Conservation (phyloP, 2,329 filamentous ascomycete genomes). For the Ceratocystis colombiana region DNA sequence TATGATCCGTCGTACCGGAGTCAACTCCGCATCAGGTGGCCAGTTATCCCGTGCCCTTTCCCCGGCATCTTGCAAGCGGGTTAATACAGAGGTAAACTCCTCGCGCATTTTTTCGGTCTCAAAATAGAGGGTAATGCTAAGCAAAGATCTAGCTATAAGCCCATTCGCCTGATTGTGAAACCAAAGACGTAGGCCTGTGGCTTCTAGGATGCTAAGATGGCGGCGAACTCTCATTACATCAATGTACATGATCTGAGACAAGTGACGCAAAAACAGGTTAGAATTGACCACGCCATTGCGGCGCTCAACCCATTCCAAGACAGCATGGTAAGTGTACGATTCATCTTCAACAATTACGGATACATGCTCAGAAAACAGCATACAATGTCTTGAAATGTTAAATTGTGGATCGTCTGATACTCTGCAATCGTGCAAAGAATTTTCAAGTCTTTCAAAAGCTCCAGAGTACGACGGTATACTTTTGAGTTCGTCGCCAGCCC, state of each 20-base stretch:
- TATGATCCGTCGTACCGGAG: background rate
- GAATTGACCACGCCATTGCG: background rate
- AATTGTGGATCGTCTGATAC: slow-evolving; percentile 19
- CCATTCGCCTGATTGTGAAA: slow-evolving; percentile 11
- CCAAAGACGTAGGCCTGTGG: background rate
- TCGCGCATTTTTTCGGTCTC: background rate
- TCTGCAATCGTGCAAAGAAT: slow-evolving; percentile 1
- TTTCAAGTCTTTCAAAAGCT: slow-evolving; percentile 7
- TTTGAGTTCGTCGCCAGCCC: background rate
- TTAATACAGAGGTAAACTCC: slow-evolving; percentile 4
- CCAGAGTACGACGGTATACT: background rate
- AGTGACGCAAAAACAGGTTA: slow-evolving; percentile 21
- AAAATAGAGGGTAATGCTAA: slow-evolving; percentile 9
- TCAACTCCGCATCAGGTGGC: background rate
- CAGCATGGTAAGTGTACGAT: slow-evolving; percentile 4
- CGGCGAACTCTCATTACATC: slow-evolving; percentile 6
- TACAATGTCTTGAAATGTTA: slow-evolving; percentile 18
- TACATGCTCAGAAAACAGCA: slow-evolving; percentile 16
- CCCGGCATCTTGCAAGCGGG: background rate
- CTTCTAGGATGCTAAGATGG: background rate
- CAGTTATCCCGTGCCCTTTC: background rate
- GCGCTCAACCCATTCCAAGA: slow-evolving; percentile 21
- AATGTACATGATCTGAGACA: slow-evolving; percentile 21
- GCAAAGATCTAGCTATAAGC: background rate
- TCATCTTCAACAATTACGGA: slow-evolving; percentile 14